phyloP scores from a whole-genome alignment of 129 eudicot genomes.

The Tagetes patula region DNA sequence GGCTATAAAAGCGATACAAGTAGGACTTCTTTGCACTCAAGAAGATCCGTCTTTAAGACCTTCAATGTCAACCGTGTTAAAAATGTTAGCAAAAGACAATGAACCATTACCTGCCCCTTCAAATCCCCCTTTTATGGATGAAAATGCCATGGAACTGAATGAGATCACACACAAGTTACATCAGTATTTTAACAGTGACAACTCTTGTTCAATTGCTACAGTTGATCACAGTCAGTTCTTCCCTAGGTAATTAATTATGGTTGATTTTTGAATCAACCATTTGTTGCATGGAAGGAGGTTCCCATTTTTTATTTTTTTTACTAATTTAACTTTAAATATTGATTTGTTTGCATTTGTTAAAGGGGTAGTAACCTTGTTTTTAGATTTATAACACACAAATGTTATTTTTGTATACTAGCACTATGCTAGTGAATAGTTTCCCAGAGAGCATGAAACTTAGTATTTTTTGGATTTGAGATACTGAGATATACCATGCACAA shows the following conservation, averaged over 20 bases:
- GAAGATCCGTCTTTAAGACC: constrained; percentile 24
- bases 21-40: constrained; percentile 11
- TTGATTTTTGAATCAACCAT: too few species aligned
- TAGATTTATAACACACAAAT: too few species aligned
- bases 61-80: constrained; percentile 54
- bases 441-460: too few species aligned
- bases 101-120: constrained; percentile 61
- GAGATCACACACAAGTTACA: constrained; percentile 34
- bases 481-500: too few species aligned
- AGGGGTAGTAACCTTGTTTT: too few species aligned
- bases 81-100: constrained; percentile 58
- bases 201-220: constrained; percentile 55
- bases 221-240: constrained; percentile 46
- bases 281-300: too few species aligned
- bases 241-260: constrained; percentile 39
- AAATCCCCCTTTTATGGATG: constrained; percentile 72
- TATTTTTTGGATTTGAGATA: too few species aligned
- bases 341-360: too few species aligned
- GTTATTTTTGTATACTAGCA: too few species aligned
- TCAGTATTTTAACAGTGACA: constrained; percentile 6
- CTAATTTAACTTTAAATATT: too few species aligned
- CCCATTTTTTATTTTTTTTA: too few species aligned
- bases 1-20: background rate
- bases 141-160: constrained; percentile 60
- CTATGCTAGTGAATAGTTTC: too few species aligned